Evolutionary conservation across 2,329 filamentous ascomycete species (phyloP).

Genomic region (Hirsutella rhossiliensis): DNA sequence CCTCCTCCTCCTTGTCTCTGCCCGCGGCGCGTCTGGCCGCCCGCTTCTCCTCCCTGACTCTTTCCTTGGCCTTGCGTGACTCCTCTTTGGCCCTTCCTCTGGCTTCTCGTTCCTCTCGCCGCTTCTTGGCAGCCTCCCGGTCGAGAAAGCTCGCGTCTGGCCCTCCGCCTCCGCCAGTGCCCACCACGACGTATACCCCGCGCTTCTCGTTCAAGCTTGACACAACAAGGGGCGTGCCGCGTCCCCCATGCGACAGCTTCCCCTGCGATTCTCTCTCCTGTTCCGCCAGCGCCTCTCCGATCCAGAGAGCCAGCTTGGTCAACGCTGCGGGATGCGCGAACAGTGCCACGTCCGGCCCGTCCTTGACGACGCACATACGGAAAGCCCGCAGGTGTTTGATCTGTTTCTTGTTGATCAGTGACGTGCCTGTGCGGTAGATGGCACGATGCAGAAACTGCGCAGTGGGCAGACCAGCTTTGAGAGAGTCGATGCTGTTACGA

Average conservation of each 20-base stretch:
- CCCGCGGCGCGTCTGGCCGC: slow-evolving; percentile 39
- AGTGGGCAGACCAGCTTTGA: slow-evolving; percentile 65
- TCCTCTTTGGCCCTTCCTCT: slow-evolving; percentile 53
- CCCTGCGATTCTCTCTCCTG: slow-evolving; percentile 71
- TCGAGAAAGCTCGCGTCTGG: slow-evolving; percentile 60
- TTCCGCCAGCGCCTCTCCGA: slow-evolving; percentile 82
- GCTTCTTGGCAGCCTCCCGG: slow-evolving; percentile 51
- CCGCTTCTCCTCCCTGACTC: slow-evolving; percentile 47
- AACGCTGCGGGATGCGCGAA: slow-evolving; percentile 90
- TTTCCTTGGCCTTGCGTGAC: slow-evolving; percentile 41
- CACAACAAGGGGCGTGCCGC: slow-evolving; percentile 77
- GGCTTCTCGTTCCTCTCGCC: slow-evolving; percentile 48
- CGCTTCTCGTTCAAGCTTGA: slow-evolving; percentile 79
- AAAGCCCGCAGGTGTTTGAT: slow-evolving; percentile 89
- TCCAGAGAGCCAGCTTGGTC: slow-evolving; percentile 88
- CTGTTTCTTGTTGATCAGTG: slow-evolving; percentile 83
- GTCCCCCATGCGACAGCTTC: slow-evolving; percentile 52
- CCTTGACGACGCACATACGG: slow-evolving; percentile 90
- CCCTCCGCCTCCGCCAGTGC: slow-evolving; percentile 76
- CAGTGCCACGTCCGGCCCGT: slow-evolving; percentile 79
- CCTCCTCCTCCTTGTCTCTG: slow-evolving; percentile 30
- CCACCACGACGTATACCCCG: slow-evolving; percentile 85
- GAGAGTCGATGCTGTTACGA: slow-evolving; percentile 53
- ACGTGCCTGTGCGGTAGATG: slow-evolving; percentile 85
- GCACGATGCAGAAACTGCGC: slow-evolving; percentile 85